Percentiles rank a stretch among this genome's conserved stretches.
Evolutionary conservation across 2,329 filamentous ascomycete genomes (phyloP).

Genomic region (Apiospora pterosperma): DNA sequence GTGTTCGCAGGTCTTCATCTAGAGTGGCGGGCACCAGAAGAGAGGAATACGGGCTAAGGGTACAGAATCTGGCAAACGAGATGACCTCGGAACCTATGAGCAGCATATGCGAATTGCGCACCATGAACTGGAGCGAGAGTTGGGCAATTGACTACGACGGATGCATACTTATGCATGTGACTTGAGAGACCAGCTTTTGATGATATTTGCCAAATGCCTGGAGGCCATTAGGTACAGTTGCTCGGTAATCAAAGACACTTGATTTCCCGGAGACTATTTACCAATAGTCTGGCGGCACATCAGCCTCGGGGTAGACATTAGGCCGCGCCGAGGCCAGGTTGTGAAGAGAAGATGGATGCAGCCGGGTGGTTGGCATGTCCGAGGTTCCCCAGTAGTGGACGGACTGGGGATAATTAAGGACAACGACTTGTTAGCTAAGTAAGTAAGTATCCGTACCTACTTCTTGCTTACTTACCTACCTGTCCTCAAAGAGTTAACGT

Average conservation of each 20-base stretch:
- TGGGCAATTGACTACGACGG: background rate
- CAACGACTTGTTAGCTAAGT: too few species aligned
- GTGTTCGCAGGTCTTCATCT: conserved; percentile 77
- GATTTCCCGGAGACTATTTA: background rate
- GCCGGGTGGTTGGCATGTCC: background rate
- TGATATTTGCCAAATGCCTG: too few species aligned
- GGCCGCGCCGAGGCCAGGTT: background rate
- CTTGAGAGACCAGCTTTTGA: too few species aligned
- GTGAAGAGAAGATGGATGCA: background rate
- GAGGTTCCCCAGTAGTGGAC: background rate
- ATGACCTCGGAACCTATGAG: background rate
- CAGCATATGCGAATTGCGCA: background rate
- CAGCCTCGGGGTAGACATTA: background rate
- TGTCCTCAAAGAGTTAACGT: background rate
- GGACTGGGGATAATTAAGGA: background rate
- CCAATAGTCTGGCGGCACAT: background rate
- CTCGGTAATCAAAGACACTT: background rate
- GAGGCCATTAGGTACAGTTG: too few species aligned
- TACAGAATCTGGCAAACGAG: too few species aligned
- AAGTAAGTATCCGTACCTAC: too few species aligned
- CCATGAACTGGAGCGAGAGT: background rate
- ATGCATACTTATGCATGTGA: too few species aligned
- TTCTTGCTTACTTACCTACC: too few species aligned
- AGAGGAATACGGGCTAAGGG: conserved; percentile 62
- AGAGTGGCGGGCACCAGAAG: conserved; percentile 60